These are phyloP conservation scores for Bauhinia variegata DNA, from an alignment of 306 rosid genomes.

Conservation along the genomic window DNA sequence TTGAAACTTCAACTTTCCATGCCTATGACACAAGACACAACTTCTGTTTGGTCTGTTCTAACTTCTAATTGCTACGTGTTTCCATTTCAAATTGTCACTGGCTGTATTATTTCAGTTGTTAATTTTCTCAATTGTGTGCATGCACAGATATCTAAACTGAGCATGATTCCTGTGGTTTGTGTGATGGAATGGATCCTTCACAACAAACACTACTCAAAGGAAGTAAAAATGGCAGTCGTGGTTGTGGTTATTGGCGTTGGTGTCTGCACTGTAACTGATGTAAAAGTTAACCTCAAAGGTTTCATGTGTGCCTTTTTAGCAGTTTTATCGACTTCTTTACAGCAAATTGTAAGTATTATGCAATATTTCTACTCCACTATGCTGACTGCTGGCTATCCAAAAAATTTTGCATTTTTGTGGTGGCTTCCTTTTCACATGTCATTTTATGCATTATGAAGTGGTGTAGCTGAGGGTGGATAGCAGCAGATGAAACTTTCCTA, in stretches of 20 bases:
- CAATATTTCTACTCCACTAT: constrained; percentile 14
- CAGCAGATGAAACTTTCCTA: constrained; percentile 19
- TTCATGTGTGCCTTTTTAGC: constrained; percentile 73
- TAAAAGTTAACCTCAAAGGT: constrained; percentile 85
- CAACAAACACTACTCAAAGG: constrained; percentile 73
- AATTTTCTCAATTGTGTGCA: constrained; percentile 19
- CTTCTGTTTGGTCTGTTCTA: constrained; percentile 4
- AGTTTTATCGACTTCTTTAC: constrained; percentile 81
- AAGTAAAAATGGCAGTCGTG: constrained; percentile 73
- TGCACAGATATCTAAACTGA: constrained; percentile 80
- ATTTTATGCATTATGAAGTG: constrained; percentile 28
- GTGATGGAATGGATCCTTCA: constrained; percentile 95
- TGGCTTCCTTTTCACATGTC: constrained; percentile 20
- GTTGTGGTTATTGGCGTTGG: constrained; percentile 92
- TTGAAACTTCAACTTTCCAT: constrained; percentile 14
- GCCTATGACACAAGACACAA: background rate
- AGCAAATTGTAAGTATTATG: constrained; percentile 82
- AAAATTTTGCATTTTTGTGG: constrained; percentile 14
- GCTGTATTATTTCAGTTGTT: constrained; percentile 2
- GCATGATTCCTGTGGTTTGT: constrained; percentile 99
- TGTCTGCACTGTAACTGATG: constrained; percentile 93
- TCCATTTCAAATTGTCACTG: constrained; percentile 17
- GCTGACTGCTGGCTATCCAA: background rate
- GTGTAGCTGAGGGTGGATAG: constrained; percentile 8
- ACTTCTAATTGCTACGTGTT: constrained; percentile 12